Conservation (phyloP, 2,329 filamentous ascomycete species). For the Peltaster fructicola region DNA sequence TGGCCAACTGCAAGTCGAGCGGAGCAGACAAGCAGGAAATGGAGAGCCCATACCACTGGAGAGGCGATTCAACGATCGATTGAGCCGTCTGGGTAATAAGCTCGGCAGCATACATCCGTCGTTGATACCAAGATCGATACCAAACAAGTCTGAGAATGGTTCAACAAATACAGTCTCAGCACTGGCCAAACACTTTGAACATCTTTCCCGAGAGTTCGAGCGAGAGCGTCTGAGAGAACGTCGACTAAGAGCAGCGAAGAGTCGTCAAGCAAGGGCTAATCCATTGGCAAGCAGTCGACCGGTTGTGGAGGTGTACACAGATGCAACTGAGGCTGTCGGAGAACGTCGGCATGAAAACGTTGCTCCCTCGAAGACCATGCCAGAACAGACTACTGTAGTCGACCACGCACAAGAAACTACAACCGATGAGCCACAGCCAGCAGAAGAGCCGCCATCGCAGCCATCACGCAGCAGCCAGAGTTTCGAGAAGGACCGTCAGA, state of each 20-base stretch:
- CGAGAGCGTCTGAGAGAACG: slow-evolving; percentile 80
- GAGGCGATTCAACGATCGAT: slow-evolving; percentile 54
- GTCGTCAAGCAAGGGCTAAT: slow-evolving; percentile 60
- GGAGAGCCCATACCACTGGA: slow-evolving; percentile 27
- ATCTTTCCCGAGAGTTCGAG: slow-evolving; percentile 89
- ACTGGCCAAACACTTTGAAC: slow-evolving; percentile 90
- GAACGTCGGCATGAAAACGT: no score
- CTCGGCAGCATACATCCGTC: slow-evolving; percentile 40
- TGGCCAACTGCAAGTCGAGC: no score
- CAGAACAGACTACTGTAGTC: slow-evolving; percentile 4
- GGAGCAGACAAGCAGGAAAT: no score
- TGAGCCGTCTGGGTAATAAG: slow-evolving; percentile 31
- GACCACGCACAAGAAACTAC: slow-evolving; percentile 3
- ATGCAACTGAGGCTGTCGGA: slow-evolving; percentile 72
- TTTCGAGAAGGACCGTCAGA: slow-evolving; percentile 13
- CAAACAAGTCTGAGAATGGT: slow-evolving; percentile 39
- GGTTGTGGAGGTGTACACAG: slow-evolving; percentile 87
- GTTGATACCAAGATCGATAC: slow-evolving; percentile 73
- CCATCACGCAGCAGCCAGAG: no score
- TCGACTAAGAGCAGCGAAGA: slow-evolving; percentile 60
- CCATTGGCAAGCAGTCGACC: slow-evolving; percentile 87
- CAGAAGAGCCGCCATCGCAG: not conserved
- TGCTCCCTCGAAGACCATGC: no score
- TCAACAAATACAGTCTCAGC: slow-evolving; percentile 57
- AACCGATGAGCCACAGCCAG: slow-evolving; percentile 1